phyloP scores from a whole-genome alignment of 345 rosid species.

The Odontarrhena argentea region DNA sequence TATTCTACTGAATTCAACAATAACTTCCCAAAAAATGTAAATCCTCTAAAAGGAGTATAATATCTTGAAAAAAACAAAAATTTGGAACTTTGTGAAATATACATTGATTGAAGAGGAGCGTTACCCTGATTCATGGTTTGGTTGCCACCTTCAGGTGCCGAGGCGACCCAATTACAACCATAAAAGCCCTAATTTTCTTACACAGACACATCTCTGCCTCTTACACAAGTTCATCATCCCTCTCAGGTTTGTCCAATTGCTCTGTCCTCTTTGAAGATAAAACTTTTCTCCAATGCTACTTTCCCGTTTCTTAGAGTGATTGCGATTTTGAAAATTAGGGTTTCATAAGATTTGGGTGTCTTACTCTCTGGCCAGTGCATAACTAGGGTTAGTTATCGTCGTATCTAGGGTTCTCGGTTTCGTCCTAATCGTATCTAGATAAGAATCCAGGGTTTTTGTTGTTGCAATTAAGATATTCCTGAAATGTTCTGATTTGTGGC shows the following conservation, averaged over 20 bases:
- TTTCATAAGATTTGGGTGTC: no score
- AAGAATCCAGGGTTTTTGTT: neutral
- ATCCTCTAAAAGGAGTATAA: no score
- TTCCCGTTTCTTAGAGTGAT: neutral
- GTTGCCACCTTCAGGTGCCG: conserved; percentile 14
- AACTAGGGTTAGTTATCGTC: no score
- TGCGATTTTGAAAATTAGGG: neutral
- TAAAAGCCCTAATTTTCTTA: neutral
- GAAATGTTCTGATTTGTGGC: neutral
- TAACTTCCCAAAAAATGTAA: no score
- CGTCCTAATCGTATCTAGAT: no score
- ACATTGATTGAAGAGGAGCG: neutral
- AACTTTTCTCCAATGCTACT: neutral
- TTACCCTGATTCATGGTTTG: conserved; percentile 8
- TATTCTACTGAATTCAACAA: no score
- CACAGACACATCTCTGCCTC: neutral
- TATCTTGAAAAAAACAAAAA: neutral
- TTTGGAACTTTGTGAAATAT: neutral
- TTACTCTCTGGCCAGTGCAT: no score
- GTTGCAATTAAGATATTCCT: no score
- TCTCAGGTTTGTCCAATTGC: conserved; percentile 8
- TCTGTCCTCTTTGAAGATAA: neutral
- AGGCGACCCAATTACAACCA: neutral
- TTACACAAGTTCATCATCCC: neutral
- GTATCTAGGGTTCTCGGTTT: no score